Evolutionary conservation across 2,329 filamentous ascomycete genomes (phyloP), one percentile per base, ranked within the genome.

Genomic region (Penicillium brevicompactum): DNA sequence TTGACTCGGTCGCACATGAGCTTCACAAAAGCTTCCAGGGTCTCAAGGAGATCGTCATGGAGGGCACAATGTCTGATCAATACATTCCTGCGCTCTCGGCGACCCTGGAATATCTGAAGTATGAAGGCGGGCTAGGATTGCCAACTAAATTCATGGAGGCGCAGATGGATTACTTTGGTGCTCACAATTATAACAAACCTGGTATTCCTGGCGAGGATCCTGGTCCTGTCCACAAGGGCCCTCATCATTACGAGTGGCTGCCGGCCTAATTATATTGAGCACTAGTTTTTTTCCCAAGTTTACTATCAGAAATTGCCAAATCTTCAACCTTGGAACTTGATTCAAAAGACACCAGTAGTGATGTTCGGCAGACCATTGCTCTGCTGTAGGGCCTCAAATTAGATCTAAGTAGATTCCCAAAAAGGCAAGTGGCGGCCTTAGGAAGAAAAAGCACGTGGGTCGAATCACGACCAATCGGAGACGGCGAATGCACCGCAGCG

Each of bases 141-240:
- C 87, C 87, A 0, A 89, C 86, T 4, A 80, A 82, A 53, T 89
- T 90, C 66, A 86, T 87, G 74, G 87, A 90, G 71, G 87, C 87
- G 0, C 81, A 90, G 74, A 74, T 90, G 68, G 87, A 90, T 66
- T 89, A 85, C 65, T 90, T 90, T 67, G 87, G 87, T 0, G 79
- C 81, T 37, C 87, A 90, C 69, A 83, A 82, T 74, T 90, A 83
- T 67, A 85, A 89, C 66, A 72, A 72, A 56, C 69, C 71, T 4
- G 67, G 70, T 5, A 76, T 80, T 58, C 81, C 81, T 60, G 78
- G 78, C 2, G 82, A 86, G 59, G 78, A 77, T 46, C 74, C 79
- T 2, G 79, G 81, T 1, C 72, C 77, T 55, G 78, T 83, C 2
- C 74, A 73, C 58, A 85, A 82, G 59, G 85, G 85, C 2, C 79